Evolutionary conservation across 768 basidiomycete species (phyloP).

Genomic region (Tylopilus balloui): DNA sequence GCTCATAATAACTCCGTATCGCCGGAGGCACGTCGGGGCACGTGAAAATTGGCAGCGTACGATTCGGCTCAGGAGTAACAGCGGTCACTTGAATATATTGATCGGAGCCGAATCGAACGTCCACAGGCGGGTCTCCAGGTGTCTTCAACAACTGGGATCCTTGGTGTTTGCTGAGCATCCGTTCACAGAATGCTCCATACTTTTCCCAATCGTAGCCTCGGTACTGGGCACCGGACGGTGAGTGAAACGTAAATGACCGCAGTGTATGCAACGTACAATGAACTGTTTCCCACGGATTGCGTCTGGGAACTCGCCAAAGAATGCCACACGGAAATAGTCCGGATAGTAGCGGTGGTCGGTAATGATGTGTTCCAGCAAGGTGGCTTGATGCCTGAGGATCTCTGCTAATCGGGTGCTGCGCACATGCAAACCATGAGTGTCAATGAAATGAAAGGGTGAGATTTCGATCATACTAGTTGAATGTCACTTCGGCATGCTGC

Average conservation of each 20-base stretch:
- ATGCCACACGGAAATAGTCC: slow-evolving; percentile 91
- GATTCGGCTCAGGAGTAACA: slow-evolving; percentile 82
- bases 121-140: slow-evolving; percentile 71
- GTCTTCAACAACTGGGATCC: slow-evolving; percentile 75
- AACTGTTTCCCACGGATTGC: slow-evolving; percentile 88
- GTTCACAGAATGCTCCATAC: slow-evolving; percentile 82
- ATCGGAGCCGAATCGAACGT: slow-evolving; percentile 71
- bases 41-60: slow-evolving; percentile 69
- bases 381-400: slow-evolving; percentile 83
- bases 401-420: slow-evolving; percentile 77
- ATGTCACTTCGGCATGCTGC: slow-evolving; percentile 86
- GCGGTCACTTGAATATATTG: slow-evolving; percentile 88
- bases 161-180: slow-evolving; percentile 87
- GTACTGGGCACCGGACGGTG: slow-evolving; percentile 47
- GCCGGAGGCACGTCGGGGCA: slow-evolving; percentile 78
- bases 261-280: slow-evolving; percentile 52
- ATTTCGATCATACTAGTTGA: slow-evolving; percentile 67
- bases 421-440: slow-evolving; percentile 7
- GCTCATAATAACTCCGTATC: slow-evolving; percentile 83
- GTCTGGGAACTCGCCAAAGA: slow-evolving; percentile 86
- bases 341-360: slow-evolving; percentile 80
- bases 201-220: slow-evolving; percentile 96
- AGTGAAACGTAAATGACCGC: neutral
- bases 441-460: neutral
- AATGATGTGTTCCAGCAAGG: slow-evolving; percentile 80